Base-by-base conservation (phyloP, 768 basidiomycete species). In the Leccinum incarnatum region DNA sequence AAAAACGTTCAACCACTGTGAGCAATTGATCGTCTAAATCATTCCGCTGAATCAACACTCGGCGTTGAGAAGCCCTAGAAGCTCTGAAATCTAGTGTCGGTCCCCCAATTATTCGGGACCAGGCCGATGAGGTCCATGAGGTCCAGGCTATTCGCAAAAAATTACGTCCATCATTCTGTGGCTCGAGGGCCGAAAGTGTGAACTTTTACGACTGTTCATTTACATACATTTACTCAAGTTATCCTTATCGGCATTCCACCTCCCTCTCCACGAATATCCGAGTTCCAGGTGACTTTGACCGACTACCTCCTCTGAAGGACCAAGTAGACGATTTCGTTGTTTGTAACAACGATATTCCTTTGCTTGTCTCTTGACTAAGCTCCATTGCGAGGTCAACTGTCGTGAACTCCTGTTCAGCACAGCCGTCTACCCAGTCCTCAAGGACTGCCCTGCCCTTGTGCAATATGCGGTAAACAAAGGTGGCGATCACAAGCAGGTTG, bases 401-500 rank as follows among this genome's bases (percentile, higher is more conserved):
- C 7, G 67, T 67, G 45, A 67, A 53, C n/a, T 55, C 60, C 30
- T 45, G 7, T 12, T 46, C 21, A 30, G 19, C 11, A 2, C 47
- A 27, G 47, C 46, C 51, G 8, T 23, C 32, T 34, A 34, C 32
- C 0, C 32, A 42, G n/a, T 48, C 47, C 4, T 56, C 59, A 0
- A 60, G 27, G 10, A 30, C 53, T 8, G 14, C 6, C 9, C 52
- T 32, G 12, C 32, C 46, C 50, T 29, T 49, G 57, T 46, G 53
- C 23, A 52, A 29, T 29, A 58, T 4, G 27, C 65, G 67, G 49
- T 65, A 71, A 27, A 63, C 19, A 32, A 64, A 69, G 10, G 62
- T 53, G 42, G 53, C 61, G 30, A 67, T 67, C 29, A 66, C 69
- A 1, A 70, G 58, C 29, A 63, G 12, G 51, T 71, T 69, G 45